These are phyloP conservation scores for Candolleomyces aberdarensis DNA, from an alignment of 768 basidiomycete genomes.

Conservation along the genomic window DNA sequence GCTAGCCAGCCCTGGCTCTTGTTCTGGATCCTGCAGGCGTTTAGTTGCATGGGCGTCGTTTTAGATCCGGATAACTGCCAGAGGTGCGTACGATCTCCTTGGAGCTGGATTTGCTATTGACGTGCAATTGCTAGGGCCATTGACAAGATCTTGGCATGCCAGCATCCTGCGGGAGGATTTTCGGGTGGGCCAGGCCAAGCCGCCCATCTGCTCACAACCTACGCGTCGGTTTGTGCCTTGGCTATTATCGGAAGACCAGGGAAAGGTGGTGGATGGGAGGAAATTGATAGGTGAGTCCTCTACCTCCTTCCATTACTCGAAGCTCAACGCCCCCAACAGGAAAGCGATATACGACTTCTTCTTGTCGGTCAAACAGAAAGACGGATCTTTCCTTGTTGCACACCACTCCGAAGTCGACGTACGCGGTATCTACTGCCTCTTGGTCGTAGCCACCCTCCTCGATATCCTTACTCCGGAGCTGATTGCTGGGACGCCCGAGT, in stretches of 20 bases:
- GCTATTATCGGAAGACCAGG: conserved; percentile 80
- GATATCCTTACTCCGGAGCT: conserved; percentile 89
- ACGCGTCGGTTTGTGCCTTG: conserved; percentile 80
- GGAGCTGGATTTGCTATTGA: not conserved
- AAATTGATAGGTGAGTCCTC: conserved; percentile 67
- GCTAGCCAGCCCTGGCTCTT: conserved; percentile 95
- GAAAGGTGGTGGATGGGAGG: conserved; percentile 77
- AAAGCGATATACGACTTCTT: conserved; percentile 84
- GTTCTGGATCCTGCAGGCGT: conserved; percentile 88
- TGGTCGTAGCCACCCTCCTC: conserved; percentile 78
- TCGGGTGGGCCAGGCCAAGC: conserved; percentile 88
- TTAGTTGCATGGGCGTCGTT: conserved; percentile 73
- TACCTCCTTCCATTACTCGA: not conserved
- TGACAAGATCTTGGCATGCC: conserved; percentile 75
- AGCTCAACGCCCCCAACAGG: conserved; percentile 30
- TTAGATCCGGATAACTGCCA: conserved; percentile 78
- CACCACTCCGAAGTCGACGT: conserved; percentile 91
- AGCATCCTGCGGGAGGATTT: conserved; percentile 88
- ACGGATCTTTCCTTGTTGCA: conserved; percentile 91
- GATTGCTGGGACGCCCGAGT: conserved; percentile 67
- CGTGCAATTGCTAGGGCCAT: conserved; percentile 51
- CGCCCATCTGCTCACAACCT: conserved; percentile 86
- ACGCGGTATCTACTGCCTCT: conserved; percentile 91
- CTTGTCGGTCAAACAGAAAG: conserved; percentile 86
- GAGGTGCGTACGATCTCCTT: conserved; percentile 42